phyloP scores from a whole-genome alignment of 2,329 filamentous ascomycete species.

The Thelonectria discophora region DNA sequence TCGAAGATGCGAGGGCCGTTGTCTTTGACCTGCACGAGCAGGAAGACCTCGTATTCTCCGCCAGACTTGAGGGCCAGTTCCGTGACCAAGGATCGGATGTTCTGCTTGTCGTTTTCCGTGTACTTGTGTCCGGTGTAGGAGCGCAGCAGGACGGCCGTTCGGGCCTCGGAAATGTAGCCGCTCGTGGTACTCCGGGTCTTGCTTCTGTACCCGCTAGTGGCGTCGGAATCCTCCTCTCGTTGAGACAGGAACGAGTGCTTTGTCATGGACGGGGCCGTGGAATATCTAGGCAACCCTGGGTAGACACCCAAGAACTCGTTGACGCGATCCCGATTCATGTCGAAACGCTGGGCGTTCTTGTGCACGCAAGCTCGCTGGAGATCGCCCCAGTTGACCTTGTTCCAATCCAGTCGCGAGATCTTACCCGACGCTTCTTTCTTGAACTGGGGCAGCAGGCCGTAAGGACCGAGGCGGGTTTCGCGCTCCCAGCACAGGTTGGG shows the following conservation, averaged over 20 bases:
- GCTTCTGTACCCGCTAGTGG: constrained; percentile 4
- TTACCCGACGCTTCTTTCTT: constrained; percentile 53
- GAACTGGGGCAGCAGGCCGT: constrained; percentile 63
- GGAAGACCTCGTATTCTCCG: constrained; percentile 81
- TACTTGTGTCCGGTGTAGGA: constrained; percentile 80
- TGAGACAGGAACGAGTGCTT: constrained; percentile 23
- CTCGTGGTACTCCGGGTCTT: constrained; percentile 24
- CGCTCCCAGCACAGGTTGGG: constrained; percentile 73
- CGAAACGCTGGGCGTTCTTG: constrained; percentile 73
- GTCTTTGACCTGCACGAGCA: constrained; percentile 82
- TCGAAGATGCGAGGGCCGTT: constrained; percentile 65
- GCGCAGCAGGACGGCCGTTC: constrained; percentile 79
- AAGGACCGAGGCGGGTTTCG: constrained; percentile 73
- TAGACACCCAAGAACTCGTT: constrained; percentile 58
- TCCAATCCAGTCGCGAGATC: constrained; percentile 62
- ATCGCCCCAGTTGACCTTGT: constrained; percentile 73
- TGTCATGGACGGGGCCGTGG: constrained; percentile 27
- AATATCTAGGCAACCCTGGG: constrained; percentile 43
- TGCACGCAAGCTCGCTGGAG: constrained; percentile 73
- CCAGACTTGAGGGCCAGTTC: constrained; percentile 80
- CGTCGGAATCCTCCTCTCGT: constrained; percentile 15
- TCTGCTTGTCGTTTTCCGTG: constrained; percentile 80
- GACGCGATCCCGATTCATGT: constrained; percentile 49
- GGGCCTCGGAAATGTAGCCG: constrained; percentile 51
- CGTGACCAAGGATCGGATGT: constrained; percentile 79